A percentile compares a stretch with the other conserved stretches of the same genome.
Conservation (phyloP, 352 stramenopile species). For the Globisporangium cystogenes region DNA sequence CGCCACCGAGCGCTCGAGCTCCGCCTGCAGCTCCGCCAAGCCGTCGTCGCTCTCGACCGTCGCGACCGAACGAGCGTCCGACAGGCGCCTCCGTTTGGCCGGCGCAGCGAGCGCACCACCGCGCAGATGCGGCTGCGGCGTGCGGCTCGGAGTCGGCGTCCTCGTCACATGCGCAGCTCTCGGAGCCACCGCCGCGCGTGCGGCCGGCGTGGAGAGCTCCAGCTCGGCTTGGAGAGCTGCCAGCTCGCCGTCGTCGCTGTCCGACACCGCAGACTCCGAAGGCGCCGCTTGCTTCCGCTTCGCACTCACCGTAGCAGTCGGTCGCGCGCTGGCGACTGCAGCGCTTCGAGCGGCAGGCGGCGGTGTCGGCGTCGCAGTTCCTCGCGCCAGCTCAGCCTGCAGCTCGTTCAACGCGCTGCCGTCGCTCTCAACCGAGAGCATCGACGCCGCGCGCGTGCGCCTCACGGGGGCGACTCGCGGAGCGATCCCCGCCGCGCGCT, state of each 20-base stretch:
- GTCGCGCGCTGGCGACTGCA: neutral
- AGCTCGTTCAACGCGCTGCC: constrained; percentile 2
- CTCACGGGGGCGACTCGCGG: neutral
- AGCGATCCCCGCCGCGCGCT: constrained; percentile 4
- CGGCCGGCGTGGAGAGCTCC: constrained; percentile 2
- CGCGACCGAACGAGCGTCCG: constrained; percentile 13
- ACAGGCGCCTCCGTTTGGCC: neutral
- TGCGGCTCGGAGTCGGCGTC: neutral
- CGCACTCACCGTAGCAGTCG: neutral
- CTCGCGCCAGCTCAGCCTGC: constrained; percentile 7
- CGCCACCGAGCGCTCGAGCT: constrained; percentile 12
- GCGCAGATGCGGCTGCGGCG: neutral
- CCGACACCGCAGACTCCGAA: neutral
- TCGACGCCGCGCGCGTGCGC: constrained; percentile 6
- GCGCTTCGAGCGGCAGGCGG: neutral
- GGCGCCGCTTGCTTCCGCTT: neutral
- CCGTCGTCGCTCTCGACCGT: constrained; percentile 23
- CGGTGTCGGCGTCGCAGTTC: neutral
- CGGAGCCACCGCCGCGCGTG: constrained; percentile 4
- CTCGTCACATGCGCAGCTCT: no score
- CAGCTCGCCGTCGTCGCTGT: constrained; percentile 5
- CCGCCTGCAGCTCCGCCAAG: constrained; percentile 25
- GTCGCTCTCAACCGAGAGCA: constrained; percentile 4
- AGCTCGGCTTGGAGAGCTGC: constrained; percentile 5
- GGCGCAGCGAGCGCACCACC: neutral